These are phyloP conservation scores for Apiospora phragmitis DNA, from an alignment of 2,329 filamentous ascomycete species.

Conservation along the genomic window DNA sequence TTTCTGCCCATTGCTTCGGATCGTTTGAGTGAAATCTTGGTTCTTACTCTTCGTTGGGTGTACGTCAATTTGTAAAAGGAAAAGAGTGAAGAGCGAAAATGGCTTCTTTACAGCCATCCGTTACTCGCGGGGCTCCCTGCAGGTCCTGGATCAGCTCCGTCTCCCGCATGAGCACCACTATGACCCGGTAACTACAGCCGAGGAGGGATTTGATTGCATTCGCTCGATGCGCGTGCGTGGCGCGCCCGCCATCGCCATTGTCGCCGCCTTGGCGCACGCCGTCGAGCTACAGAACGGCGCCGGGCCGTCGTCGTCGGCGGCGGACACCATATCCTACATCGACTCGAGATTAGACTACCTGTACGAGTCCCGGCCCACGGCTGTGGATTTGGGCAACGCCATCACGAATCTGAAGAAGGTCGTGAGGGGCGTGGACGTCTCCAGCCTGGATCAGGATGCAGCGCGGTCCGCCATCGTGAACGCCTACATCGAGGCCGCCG, in stretches of 20 bases:
- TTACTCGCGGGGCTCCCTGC: constrained; percentile 69
- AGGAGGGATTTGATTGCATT: constrained; percentile 82
- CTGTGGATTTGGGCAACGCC: constrained; percentile 91
- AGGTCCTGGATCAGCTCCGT: constrained; percentile 81
- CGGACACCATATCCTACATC: constrained; percentile 70
- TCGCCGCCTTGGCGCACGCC: constrained; percentile 86
- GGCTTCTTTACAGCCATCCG: constrained; percentile 75
- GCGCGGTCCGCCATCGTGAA: constrained; percentile 58
- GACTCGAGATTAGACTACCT: constrained; percentile 80
- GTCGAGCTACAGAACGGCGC: constrained; percentile 71
- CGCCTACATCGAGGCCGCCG: constrained; percentile 77
- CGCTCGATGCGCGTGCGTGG: constrained; percentile 77
- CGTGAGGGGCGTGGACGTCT: constrained; percentile 51
- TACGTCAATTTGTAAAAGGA: background rate
- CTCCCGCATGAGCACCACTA: constrained; percentile 81
- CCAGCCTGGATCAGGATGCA: constrained; percentile 36
- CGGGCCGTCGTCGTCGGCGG: constrained; percentile 44
- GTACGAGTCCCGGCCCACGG: constrained; percentile 85
- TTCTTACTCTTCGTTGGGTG: too few relatives aligned
- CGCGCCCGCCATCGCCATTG: constrained; percentile 95
- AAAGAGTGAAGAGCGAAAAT: constrained; percentile 31
- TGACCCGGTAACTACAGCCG: constrained; percentile 67
- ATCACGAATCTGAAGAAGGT: constrained; percentile 74
- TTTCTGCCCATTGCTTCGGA: background rate
- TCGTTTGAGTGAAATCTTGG: too few relatives aligned